These are phyloP conservation scores for Penicillium parvum DNA, from an alignment of 495 filamentous ascomycete genomes.

Conservation along the genomic window DNA sequence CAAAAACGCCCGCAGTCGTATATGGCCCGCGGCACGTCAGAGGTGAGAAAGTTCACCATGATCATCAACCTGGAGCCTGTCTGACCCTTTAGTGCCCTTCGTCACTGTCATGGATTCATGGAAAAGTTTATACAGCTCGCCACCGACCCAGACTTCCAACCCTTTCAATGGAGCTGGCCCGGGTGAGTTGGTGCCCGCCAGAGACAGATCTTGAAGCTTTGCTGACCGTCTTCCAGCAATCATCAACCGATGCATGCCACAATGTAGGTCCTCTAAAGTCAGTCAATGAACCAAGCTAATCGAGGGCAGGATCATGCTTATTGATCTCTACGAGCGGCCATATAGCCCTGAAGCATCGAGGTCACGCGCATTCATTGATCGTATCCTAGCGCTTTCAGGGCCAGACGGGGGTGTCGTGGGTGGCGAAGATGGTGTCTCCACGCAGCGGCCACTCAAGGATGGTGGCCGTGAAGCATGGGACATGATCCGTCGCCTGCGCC, in stretches of 20 bases:
- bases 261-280: conserved; percentile 27
- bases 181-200: conserved; percentile 30
- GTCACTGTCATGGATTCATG: conserved; percentile 53
- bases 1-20: conserved; percentile 51
- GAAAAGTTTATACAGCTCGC: conserved; percentile 51
- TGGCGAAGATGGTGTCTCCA: conserved; percentile 46
- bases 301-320: conserved; percentile 44
- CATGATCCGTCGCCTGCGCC: conserved; percentile 49
- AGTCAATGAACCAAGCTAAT: conserved; percentile 3
- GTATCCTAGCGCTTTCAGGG: conserved; percentile 49
- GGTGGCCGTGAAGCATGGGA: conserved; percentile 53
- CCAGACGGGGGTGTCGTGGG: conserved; percentile 49
- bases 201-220: neutral
- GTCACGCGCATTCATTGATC: conserved; percentile 48
- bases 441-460: conserved; percentile 46
- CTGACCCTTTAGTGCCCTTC: conserved; percentile 41
- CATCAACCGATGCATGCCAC: conserved; percentile 55
- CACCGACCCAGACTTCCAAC: conserved; percentile 49
- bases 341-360: conserved; percentile 44
- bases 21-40: conserved; percentile 51
- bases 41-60: conserved; percentile 27
- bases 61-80: neutral
- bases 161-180: conserved; percentile 57
- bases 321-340: conserved; percentile 52
- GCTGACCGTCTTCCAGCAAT: conserved; percentile 27